These are phyloP conservation scores for Moniliella sp. DNA, from an alignment of 1,284 basidiomycete species.

Conservation along the genomic window DNA sequence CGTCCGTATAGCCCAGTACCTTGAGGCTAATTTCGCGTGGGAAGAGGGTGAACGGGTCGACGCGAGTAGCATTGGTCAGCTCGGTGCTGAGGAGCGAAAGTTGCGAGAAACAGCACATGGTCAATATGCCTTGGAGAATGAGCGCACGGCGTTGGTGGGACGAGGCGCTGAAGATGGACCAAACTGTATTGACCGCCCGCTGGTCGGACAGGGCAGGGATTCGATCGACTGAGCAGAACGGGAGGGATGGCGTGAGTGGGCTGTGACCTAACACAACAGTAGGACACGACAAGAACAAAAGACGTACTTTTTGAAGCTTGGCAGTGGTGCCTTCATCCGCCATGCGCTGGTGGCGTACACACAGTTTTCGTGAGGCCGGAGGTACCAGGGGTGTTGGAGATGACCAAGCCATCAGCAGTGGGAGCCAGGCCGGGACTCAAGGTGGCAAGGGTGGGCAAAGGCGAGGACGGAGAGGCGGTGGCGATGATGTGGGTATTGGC, in stretches of 20 bases:
- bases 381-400: neutral
- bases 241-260: neutral
- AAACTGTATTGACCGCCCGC: conserved; percentile 69
- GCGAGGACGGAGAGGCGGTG: neutral
- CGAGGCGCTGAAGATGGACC: conserved; percentile 89
- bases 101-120: conserved; percentile 97
- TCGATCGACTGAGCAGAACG: conserved; percentile 58
- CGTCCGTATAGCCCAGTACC: conserved; percentile 76
- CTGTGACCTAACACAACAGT: neutral
- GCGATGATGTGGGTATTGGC: neutral
- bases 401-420: no score
- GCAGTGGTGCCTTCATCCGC: conserved; percentile 83
- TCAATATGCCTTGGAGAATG: conserved; percentile 84
- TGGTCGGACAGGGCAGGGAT: conserved; percentile 71
- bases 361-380: conserved; percentile 42
- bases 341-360: conserved; percentile 81
- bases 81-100: conserved; percentile 83
- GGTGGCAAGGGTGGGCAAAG: neutral
- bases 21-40: conserved; percentile 80
- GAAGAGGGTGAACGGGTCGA: conserved; percentile 71
- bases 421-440: no score
- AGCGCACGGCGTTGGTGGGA: conserved; percentile 69
- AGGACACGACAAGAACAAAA: neutral
- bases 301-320: conserved; percentile 66
- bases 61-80: conserved; percentile 65